These are phyloP conservation scores for Cryptococcus sp. DNA, from an alignment of 1,284 basidiomycete genomes.

Conservation along the genomic window DNA sequence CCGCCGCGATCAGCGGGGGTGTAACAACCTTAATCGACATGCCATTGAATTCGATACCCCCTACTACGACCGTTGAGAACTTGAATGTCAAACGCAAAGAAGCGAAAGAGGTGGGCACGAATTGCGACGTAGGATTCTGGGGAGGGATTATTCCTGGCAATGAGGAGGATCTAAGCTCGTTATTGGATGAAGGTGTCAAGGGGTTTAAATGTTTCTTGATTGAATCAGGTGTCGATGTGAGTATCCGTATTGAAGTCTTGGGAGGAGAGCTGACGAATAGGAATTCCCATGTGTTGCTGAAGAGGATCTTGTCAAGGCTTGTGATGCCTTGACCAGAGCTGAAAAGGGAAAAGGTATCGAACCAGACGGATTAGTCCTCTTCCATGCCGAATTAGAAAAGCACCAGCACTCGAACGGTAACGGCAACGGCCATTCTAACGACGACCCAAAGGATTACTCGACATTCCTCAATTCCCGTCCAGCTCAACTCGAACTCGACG, in stretches of 20 bases:
- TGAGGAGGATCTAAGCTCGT: constrained; percentile 52
- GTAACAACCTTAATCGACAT: constrained; percentile 90
- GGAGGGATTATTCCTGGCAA: constrained; percentile 89
- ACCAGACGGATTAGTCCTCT: constrained; percentile 63
- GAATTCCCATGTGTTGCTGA: constrained; percentile 84
- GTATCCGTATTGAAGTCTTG: constrained; percentile 16
- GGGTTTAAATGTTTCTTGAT: constrained; percentile 96
- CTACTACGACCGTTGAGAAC: constrained; percentile 76
- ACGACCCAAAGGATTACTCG: constrained; percentile 53
- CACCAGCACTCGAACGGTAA: constrained; percentile 2
- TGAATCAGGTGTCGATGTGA: constrained; percentile 83
- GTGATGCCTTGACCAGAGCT: constrained; percentile 59
- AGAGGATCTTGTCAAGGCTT: constrained; percentile 63
- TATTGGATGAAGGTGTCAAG: constrained; percentile 73
- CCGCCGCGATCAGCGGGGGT: constrained; percentile 81
- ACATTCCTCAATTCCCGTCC: constrained; percentile 84
- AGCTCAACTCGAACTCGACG: constrained; percentile 65
- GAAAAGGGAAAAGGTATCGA: not conserved
- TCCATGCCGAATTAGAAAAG: constrained; percentile 78
- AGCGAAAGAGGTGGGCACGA: constrained; percentile 52
- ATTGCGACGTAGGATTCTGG: constrained; percentile 88
- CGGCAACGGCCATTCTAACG: not conserved
- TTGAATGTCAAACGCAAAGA: constrained; percentile 65
- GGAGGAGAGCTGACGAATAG: constrained; percentile 46
- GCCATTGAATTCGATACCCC: constrained; percentile 92